Evolutionary conservation across 192 early-diverging fungal species (phyloP), one percentile per base, ranked within the genome.

Genomic region (Podila horticola): DNA sequence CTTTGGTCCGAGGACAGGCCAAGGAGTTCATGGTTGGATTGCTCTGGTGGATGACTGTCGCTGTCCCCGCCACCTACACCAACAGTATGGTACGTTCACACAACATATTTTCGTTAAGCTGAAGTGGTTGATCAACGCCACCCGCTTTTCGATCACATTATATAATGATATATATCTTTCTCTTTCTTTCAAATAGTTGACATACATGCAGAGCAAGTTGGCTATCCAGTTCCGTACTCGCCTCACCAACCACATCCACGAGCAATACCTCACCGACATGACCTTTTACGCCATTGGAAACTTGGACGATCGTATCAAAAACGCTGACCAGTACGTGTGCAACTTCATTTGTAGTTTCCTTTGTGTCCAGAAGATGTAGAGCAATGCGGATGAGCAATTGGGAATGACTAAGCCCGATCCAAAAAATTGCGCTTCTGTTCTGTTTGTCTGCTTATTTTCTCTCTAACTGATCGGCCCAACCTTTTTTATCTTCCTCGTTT

Each of bases 211-310:
- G 72, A 92, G 87, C 64, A 91, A 90, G 84, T 86, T 95, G 30
- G 88, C 93, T 3, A 88, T 95, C 61, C 89, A 90, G 57, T 94
- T 95, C 90, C 89, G 94, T 30, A 93, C 92, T 45, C 92, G 92
- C 65, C 89, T 99, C 52, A 99, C 97, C 19, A 91, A 94, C 75
- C 89, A 96, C 68, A 90, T 96, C 19, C 97, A 98, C 72, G 84
- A 91, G 60, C 84, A 94, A 74, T 99, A 97, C 83, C 86, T 97
- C 33, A 83, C 84, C 19, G 93, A 94, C 84, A 96, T 94, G 91
- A 97, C 96, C 19, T 99, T 95, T 83, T 99, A 99, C 82, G 92
- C 95, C 29, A 90, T 96, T 34, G 93, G 93, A 52, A 98, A 98
- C 84, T 84, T 98, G 64, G 97, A 98, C 81, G 93, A 97, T 83